Percentiles rank a stretch among this genome's conserved stretches.
These are phyloP conservation scores for Pseudogymnoascus sp. DNA, from an alignment of 2,329 filamentous ascomycete genomes.

Conservation along the genomic window DNA sequence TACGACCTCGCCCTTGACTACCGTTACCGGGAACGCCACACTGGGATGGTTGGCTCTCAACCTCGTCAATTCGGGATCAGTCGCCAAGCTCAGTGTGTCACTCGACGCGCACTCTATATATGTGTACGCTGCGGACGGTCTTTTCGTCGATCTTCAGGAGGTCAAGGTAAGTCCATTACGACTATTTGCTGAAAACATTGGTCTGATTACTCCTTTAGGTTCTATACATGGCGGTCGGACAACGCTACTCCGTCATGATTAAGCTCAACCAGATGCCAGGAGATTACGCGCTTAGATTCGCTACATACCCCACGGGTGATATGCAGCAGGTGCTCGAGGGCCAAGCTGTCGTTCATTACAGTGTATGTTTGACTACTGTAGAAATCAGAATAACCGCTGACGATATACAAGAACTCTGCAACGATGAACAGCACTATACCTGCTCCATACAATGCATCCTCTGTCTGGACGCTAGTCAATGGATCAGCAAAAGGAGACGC, in stretches of 20 bases:
- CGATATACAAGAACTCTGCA: background rate
- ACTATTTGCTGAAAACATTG: slow-evolving; percentile 7
- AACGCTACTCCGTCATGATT: slow-evolving; percentile 22
- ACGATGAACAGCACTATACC: background rate
- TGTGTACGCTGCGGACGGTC: slow-evolving; percentile 21
- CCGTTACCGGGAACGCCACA: background rate
- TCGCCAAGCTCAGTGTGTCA: slow-evolving; percentile 17
- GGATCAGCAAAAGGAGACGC: background rate
- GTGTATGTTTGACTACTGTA: background rate
- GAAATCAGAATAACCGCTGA: no score
- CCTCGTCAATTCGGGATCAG: slow-evolving; percentile 18
- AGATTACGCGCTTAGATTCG: slow-evolving; percentile 14
- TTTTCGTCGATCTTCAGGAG: slow-evolving; percentile 18
- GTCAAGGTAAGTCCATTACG: slow-evolving; percentile 15
- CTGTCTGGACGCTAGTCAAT: background rate
- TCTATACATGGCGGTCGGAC: slow-evolving; percentile 17
- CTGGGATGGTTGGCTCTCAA: slow-evolving; percentile 20
- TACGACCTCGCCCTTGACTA: slow-evolving; percentile 12
- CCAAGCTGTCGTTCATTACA: background rate
- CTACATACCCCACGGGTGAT: background rate
- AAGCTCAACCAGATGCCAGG: slow-evolving; percentile 19
- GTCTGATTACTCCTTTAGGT: slow-evolving; percentile 14
- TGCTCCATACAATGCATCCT: background rate
- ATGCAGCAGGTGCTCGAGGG: background rate
- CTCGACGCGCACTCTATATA: slow-evolving; percentile 20